Evolutionary conservation across 2,329 filamentous ascomycete genomes (phyloP).

Genomic region (Beauveria medogensis): DNA sequence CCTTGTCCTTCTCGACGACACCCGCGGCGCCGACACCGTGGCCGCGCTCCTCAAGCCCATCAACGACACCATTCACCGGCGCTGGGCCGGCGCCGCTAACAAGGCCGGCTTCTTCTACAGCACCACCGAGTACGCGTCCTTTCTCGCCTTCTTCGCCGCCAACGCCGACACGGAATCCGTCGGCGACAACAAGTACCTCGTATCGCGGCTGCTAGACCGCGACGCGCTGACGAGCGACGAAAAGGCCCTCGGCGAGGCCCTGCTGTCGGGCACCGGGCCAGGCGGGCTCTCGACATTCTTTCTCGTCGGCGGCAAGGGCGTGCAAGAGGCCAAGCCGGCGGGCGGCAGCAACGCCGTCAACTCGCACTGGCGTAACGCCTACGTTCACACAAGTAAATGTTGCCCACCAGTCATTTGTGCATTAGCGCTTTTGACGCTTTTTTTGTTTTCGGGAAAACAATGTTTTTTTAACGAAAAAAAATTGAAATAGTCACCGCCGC

Average conservation of each 20-base stretch:
- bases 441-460: no score
- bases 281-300: constrained; percentile 24
- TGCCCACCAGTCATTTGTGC: no score
- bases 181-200: constrained; percentile 28
- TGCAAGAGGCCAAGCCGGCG: constrained; percentile 33
- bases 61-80: constrained; percentile 28
- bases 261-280: constrained; percentile 26
- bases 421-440: no score
- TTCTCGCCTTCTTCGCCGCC: constrained; percentile 29
- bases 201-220: constrained; percentile 36
- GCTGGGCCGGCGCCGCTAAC: constrained; percentile 23
- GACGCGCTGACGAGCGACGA: constrained; percentile 26
- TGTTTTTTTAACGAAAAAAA: no score
- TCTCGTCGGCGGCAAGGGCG: constrained; percentile 36
- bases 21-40: constrained; percentile 17
- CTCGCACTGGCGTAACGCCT: constrained; percentile 38
- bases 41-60: constrained; percentile 25
- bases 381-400: constrained; percentile 27
- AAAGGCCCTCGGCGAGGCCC: constrained; percentile 27
- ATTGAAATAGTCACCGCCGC: constrained; percentile 19
- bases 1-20: constrained; percentile 29
- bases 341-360: constrained; percentile 37
- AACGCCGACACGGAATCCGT: constrained; percentile 28
- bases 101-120: constrained; percentile 15
- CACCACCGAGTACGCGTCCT: constrained; percentile 23